phyloP scores from a whole-genome alignment of 2,329 filamentous ascomycete species.

The Sordariomycetes sp. region DNA sequence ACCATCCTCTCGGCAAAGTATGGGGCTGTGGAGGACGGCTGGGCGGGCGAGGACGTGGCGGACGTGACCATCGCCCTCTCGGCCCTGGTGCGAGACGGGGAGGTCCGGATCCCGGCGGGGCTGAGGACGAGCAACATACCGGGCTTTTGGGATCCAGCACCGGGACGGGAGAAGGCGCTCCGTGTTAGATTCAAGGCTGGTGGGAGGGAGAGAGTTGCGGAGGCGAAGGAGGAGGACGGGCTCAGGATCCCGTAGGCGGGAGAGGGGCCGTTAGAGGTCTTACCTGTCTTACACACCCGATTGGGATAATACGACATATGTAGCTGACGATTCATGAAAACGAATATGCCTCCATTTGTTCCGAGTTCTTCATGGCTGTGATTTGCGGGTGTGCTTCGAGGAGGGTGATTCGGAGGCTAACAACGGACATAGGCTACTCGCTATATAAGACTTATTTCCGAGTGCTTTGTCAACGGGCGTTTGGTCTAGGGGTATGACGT shows the following conservation, averaged over 20 bases:
- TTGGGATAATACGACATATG: neutral
- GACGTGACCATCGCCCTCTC: conserved; percentile 37
- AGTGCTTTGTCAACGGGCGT: conserved; percentile 2
- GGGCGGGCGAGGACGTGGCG: conserved; percentile 30
- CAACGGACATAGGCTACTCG: neutral
- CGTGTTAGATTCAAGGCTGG: conserved; percentile 32
- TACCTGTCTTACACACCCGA: neutral
- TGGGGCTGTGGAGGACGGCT: conserved; percentile 22
- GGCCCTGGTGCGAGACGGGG: conserved; percentile 28
- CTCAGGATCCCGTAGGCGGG: neutral
- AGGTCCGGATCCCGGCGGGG: conserved; percentile 25
- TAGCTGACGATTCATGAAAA: neutral
- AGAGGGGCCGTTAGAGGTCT: neutral
- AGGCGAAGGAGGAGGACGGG: conserved; percentile 2
- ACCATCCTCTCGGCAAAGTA: conserved; percentile 38
- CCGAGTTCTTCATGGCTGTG: neutral
- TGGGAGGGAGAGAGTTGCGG: conserved; percentile 21
- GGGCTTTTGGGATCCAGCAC: conserved; percentile 41
- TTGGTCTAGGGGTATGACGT: conserved; percentile 7
- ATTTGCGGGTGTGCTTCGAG: neutral
- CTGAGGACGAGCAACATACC: conserved; percentile 31
- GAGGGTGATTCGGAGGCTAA: neutral
- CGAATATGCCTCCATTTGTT: neutral
- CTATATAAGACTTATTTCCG: neutral
- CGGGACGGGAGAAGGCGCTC: conserved; percentile 29